Evolutionary conservation across 2,329 filamentous ascomycete species (phyloP), one percentile per base, ranked within the genome.

Genomic region (Claviceps digitariae): DNA sequence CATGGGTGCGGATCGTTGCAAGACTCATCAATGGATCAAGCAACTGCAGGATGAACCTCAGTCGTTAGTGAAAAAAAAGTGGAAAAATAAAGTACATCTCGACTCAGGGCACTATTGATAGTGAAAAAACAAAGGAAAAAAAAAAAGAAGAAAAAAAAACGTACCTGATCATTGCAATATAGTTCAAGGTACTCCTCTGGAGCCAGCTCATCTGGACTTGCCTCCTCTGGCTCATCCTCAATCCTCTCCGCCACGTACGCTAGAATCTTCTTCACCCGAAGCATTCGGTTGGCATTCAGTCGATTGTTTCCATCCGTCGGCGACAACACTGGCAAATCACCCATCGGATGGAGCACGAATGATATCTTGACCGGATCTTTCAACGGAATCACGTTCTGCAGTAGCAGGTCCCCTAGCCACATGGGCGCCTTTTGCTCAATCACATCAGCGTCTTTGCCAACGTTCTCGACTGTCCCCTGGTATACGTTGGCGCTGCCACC

Each of bases 281-380:
- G 76, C 93, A 98, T 97, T 53, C 91, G 82, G 64, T 97, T 98
- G 12, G 93, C 93, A 66, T 97, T 98, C 51, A 98, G 76, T 25
- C 93, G 84, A 59, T 90, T 91, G 67, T 91, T 95, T 51, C 84
- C 85, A 63, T 95, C 90, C 4, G 81, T 69, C 25, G 82, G 79
- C 34, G 85, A 80, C 50, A 96, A 85, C 52, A 77, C 78, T 0
- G 90, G 89, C 51, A 97, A 72, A 27, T 77, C 71, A 59, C 88
- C 84, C 61, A 87, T 77, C 0, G 93, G 90, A 60, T 93, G 82
- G 25, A 98, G 75, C 17, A 95, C 79, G 63, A 98, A 98, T 3
- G 88, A 90, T n/a, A 97, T 84, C 74, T 98, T 98, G 60, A 91
- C 81, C 1, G 90, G 83, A n/a, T 97, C 93, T 72, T 97, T 97